Percentiles rank a stretch among this genome's conserved stretches.
These are phyloP conservation scores for Pharnaceum exiguum DNA, from an alignment of 148 eudicot genomes.

Conservation along the genomic window DNA sequence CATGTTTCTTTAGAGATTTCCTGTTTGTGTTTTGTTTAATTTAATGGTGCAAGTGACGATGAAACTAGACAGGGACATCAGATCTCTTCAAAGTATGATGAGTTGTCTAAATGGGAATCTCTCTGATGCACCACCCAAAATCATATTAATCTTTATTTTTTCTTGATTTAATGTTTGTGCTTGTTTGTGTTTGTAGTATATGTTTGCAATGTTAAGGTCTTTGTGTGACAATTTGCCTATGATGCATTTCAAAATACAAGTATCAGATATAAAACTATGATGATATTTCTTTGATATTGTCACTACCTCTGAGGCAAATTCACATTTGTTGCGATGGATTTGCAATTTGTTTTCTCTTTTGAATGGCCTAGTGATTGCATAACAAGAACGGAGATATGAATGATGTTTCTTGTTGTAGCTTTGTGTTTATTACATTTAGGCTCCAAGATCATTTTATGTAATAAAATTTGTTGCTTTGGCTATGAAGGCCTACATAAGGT, in stretches of 20 bases:
- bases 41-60: conserved; percentile 21
- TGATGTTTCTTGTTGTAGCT: conserved; percentile 19
- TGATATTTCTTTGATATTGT: background rate
- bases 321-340: no score
- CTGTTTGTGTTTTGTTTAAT: background rate
- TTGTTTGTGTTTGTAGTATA: no score
- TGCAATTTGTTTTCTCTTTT: background rate
- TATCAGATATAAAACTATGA: conserved; percentile 2
- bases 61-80: conserved; percentile 40
- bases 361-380: conserved; percentile 7
- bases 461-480: background rate
- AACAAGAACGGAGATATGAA: conserved; percentile 23
- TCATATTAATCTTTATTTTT: no score
- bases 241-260: background rate
- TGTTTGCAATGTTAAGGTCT: no score
- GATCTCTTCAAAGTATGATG: conserved; percentile 18
- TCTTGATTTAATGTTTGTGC: no score
- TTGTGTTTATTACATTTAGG: background rate
- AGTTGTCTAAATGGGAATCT: conserved; percentile 38
- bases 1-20: background rate
- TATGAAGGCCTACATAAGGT: conserved; percentile 13
- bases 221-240: background rate
- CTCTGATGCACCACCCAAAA: conserved; percentile 32
- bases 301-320: conserved; percentile 11
- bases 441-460: conserved; percentile 14